phyloP scores from a whole-genome alignment of 208 protist genomes.

The Naegleria fowleri region DNA sequence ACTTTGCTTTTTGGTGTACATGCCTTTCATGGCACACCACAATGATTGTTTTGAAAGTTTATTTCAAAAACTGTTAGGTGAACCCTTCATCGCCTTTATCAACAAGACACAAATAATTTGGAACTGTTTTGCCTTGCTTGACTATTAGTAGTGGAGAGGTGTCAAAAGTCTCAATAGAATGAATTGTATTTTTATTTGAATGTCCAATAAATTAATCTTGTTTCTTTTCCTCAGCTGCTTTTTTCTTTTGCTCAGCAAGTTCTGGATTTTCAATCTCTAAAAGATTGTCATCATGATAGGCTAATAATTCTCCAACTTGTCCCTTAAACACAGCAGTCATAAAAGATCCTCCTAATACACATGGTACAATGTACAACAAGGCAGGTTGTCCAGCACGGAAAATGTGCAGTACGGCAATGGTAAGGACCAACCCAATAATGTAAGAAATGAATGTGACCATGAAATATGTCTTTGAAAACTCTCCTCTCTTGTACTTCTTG shows the following conservation, averaged over 20 bases:
- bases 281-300: constrained; percentile 32
- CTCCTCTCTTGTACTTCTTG: background rate
- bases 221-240: background rate
- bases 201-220: background rate
- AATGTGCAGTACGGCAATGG: constrained; percentile 60
- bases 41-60: no score
- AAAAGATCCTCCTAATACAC: constrained; percentile 42
- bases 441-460: constrained; percentile 45
- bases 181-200: no score
- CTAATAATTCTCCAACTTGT: constrained; percentile 46
- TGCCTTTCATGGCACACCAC: no score
- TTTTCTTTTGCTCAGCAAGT: background rate
- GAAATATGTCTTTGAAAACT: constrained; percentile 46
- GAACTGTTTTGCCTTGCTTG: no score
- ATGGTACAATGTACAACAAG: constrained; percentile 64
- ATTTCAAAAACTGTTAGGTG: no score
- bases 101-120: no score
- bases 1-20: no score
- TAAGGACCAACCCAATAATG: constrained; percentile 49
- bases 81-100: no score
- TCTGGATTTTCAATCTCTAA: background rate
- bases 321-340: constrained; percentile 41
- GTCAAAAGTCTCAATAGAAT: no score
- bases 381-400: constrained; percentile 62
- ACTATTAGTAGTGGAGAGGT: no score